These are phyloP conservation scores for Smallanthus sonchifolius DNA, from an alignment of 129 eudicot genomes.

Conservation along the genomic window DNA sequence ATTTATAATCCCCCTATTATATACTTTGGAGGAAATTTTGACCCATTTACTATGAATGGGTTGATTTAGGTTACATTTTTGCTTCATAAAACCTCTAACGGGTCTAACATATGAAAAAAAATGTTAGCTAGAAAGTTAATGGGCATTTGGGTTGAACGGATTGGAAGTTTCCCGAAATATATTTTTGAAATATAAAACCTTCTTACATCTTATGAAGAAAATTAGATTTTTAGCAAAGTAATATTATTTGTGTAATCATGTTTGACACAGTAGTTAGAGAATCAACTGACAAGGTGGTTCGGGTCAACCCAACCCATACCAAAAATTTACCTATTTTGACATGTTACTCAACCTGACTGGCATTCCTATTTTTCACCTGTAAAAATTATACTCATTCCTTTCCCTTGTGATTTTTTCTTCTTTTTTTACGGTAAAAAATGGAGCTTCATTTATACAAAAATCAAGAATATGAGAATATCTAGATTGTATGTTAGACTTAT, in stretches of 20 bases:
- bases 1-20: background rate
- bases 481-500: background rate
- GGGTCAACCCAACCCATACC: background rate
- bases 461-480: constrained; percentile 5
- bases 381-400: background rate
- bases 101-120: background rate
- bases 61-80: background rate
- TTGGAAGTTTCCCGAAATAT: background rate
- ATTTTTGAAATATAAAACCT: background rate
- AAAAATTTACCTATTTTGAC: background rate
- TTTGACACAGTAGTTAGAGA: background rate
- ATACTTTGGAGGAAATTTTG: background rate
- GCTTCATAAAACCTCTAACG: background rate
- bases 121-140: background rate
- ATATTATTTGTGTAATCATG: background rate
- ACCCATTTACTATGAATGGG: background rate
- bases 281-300: background rate
- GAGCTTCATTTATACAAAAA: background rate
- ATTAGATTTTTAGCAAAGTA: background rate
- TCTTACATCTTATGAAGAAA: background rate
- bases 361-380: background rate
- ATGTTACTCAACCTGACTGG: background rate
- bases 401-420: background rate
- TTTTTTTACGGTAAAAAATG: background rate
- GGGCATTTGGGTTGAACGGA: background rate